Evolutionary conservation across 257 asterid genomes (phyloP).

Genomic region (Solanum microdontum): DNA sequence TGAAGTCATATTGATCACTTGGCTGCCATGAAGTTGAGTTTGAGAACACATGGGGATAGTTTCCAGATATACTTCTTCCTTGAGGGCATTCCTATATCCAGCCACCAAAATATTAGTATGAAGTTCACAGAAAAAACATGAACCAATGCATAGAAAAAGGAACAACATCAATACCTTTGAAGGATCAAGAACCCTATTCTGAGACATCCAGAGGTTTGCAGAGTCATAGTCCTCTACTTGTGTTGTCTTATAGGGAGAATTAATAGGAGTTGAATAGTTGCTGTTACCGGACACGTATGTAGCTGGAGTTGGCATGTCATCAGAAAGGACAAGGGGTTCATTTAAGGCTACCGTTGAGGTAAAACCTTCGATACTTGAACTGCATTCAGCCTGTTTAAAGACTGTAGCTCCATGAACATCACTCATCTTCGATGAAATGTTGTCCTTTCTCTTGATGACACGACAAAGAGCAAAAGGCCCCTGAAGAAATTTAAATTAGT

Average conservation of each 20-base stretch:
- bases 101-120: neutral
- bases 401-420: conserved; percentile 2
- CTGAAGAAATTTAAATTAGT: conserved; percentile 7
- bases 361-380: conserved; percentile 4
- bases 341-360: neutral
- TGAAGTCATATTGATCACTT: conserved; percentile 19
- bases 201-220: conserved; percentile 17
- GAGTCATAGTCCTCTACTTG: conserved; percentile 15
- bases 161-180: conserved; percentile 16
- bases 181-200: conserved; percentile 29
- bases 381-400: conserved; percentile 13
- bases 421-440: conserved; percentile 4
- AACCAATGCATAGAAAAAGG: neutral
- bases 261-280: conserved; percentile 22
- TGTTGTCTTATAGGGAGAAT: conserved; percentile 20
- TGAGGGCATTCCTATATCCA: conserved; percentile 21
- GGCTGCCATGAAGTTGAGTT: conserved; percentile 12
- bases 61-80: conserved; percentile 1
- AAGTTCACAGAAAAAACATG: neutral
- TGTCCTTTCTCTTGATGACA: conserved; percentile 29
- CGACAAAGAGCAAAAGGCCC: conserved; percentile 43
- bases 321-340: conserved; percentile 13
- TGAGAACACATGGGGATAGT: conserved; percentile 10
- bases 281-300: conserved; percentile 7
- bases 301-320: conserved; percentile 12